These are phyloP conservation scores for Termitomyces titanicus DNA, from an alignment of 768 basidiomycete species.

Conservation along the genomic window DNA sequence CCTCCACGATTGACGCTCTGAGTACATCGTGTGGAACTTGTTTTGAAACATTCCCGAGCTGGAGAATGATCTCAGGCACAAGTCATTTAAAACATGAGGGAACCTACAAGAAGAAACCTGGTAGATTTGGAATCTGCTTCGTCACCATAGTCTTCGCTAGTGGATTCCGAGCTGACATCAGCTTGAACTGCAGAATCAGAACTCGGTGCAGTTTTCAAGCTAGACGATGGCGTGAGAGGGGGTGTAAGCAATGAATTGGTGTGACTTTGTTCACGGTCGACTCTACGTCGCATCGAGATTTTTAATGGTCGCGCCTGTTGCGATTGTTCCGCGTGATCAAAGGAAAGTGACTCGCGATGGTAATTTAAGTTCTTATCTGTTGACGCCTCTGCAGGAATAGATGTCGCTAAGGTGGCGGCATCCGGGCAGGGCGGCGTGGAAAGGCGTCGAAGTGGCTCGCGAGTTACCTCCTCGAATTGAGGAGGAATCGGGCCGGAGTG, in stretches of 20 bases:
- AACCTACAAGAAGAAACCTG: conserved; percentile 33
- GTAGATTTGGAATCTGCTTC: conserved; percentile 29
- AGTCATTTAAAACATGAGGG: background rate
- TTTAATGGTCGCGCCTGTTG: conserved; percentile 19
- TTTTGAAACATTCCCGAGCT: conserved; percentile 37
- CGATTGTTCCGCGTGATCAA: conserved; percentile 17
- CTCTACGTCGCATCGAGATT: conserved; percentile 29
- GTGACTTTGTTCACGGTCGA: conserved; percentile 31
- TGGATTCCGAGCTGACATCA: conserved; percentile 15
- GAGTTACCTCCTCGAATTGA: conserved; percentile 25
- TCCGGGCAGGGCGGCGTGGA: conserved; percentile 27
- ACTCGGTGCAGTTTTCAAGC: conserved; percentile 36
- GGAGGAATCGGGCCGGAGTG: conserved; percentile 40
- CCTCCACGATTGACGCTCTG: conserved; percentile 23
- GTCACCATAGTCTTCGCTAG: conserved; percentile 21
- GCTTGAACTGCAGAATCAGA: conserved; percentile 23
- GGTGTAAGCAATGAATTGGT: conserved; percentile 52
- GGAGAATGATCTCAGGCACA: background rate
- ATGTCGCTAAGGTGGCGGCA: background rate
- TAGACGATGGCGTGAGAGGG: conserved; percentile 68
- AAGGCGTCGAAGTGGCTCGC: conserved; percentile 26
- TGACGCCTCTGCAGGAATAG: background rate
- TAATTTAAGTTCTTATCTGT: conserved; percentile 2
- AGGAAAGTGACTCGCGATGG: conserved; percentile 15
- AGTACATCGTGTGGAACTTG: conserved; percentile 22